A percentile compares a stretch with the other conserved stretches of the same genome.
phyloP scores from a whole-genome alignment of 2,329 filamentous ascomycete species.

The Dendrostoma leiphaemia region DNA sequence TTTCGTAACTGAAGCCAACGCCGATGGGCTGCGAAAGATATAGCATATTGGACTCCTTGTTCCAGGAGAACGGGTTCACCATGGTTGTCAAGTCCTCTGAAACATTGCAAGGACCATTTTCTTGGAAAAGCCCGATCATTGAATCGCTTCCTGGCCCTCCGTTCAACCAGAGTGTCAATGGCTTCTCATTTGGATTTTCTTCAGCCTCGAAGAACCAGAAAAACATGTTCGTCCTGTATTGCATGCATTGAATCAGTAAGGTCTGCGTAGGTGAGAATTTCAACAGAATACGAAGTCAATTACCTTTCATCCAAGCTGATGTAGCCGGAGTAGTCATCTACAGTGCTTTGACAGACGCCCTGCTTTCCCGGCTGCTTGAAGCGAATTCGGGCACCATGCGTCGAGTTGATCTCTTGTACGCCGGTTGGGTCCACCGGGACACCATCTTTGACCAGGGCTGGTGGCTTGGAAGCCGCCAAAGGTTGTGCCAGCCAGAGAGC shows the following conservation, averaged over 20 bases:
- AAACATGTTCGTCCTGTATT: neutral
- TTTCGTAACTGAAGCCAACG: conserved; percentile 15
- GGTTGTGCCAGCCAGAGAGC: neutral
- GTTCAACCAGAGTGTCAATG: conserved; percentile 14
- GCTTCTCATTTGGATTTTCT: neutral
- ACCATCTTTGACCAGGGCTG: neutral
- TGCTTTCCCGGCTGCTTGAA: neutral
- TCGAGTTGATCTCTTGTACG: neutral
- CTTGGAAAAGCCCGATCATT: conserved; percentile 2
- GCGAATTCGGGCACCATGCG: neutral
- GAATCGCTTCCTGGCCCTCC: conserved; percentile 2
- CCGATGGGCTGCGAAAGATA: conserved; percentile 26
- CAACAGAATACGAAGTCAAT: too few relatives aligned
- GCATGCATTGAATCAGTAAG: neutral
- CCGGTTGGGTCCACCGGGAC: neutral
- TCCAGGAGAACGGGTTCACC: conserved; percentile 30
- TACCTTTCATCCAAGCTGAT: neutral
- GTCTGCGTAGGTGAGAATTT: neutral
- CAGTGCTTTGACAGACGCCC: neutral
- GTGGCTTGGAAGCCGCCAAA: neutral
- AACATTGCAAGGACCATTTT: conserved; percentile 12
- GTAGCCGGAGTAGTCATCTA: neutral
- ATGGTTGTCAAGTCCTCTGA: conserved; percentile 18
- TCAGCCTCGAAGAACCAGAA: conserved; percentile 17
- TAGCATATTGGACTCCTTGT: conserved; percentile 30